Conservation (phyloP, 108 stramenopile genomes). For the Conticribra guillardii region DNA sequence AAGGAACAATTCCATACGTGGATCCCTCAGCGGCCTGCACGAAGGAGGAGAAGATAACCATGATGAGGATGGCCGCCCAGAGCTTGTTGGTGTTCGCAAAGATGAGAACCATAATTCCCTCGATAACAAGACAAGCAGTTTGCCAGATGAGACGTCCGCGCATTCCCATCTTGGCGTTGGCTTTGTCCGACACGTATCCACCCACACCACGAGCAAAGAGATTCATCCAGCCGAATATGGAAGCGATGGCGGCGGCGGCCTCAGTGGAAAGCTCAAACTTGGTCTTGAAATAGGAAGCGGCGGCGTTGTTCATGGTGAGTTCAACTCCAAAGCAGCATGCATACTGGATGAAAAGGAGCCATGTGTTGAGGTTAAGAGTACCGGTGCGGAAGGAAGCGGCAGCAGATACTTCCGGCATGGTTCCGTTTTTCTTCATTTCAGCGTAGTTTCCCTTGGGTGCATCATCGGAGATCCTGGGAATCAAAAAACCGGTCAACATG, state of each 20-base stretch:
- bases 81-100: constrained; percentile 59
- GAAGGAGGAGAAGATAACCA: constrained; percentile 80
- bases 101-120: constrained; percentile 52
- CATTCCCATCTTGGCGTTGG: constrained; percentile 56
- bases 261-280: constrained; percentile 73
- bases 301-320: constrained; percentile 89
- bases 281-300: constrained; percentile 84
- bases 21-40: constrained; percentile 85
- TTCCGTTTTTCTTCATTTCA: constrained; percentile 75
- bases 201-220: constrained; percentile 71
- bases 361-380: constrained; percentile 82
- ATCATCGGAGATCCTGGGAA: constrained; percentile 73
- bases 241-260: constrained; percentile 74
- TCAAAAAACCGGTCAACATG: constrained; percentile 45
- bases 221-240: constrained; percentile 83
- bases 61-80: constrained; percentile 57
- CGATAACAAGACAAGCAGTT: constrained; percentile 34
- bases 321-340: constrained; percentile 93
- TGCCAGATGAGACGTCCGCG: constrained; percentile 53
- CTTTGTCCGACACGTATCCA: constrained; percentile 58
- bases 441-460: constrained; percentile 84
- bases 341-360: constrained; percentile 88
- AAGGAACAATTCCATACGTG: constrained; percentile 82
- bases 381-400: constrained; percentile 69
- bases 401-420: constrained; percentile 78